phyloP scores from a whole-genome alignment of 768 basidiomycete genomes.

The Mrakia frigida region DNA sequence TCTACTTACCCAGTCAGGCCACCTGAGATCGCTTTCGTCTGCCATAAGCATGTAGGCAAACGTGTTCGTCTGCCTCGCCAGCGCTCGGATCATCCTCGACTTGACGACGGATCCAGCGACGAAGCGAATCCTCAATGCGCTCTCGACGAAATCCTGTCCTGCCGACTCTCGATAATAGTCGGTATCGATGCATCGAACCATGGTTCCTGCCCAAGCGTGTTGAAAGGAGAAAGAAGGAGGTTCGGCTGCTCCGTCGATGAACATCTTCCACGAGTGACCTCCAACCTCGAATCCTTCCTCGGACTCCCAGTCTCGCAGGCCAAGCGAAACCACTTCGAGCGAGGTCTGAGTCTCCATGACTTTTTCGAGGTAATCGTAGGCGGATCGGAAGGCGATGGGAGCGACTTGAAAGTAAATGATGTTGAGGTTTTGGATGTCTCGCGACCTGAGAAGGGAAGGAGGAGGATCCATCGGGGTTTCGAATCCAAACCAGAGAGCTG shows the following conservation, averaged over 20 bases:
- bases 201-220: not conserved
- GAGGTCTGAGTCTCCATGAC: no score
- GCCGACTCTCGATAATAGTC: not conserved
- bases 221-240: not conserved
- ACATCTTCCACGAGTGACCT: not conserved
- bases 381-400: no score
- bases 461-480: not conserved
- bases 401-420: no score
- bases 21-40: not conserved
- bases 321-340: no score
- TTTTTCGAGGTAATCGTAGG: no score
- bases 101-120: not conserved
- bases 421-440: no score
- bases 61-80: not conserved
- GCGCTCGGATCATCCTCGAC: not conserved
- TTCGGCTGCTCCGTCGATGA: not conserved
- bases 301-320: no score
- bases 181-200: not conserved
- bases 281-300: not conserved
- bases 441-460: not conserved
- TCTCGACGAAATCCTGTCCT: not conserved
- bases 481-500: not conserved
- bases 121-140: not conserved
- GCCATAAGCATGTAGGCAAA: not conserved
- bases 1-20: not conserved